phyloP scores from a whole-genome alignment of 2,329 filamentous ascomycete genomes.

The Exophiala sideris region DNA sequence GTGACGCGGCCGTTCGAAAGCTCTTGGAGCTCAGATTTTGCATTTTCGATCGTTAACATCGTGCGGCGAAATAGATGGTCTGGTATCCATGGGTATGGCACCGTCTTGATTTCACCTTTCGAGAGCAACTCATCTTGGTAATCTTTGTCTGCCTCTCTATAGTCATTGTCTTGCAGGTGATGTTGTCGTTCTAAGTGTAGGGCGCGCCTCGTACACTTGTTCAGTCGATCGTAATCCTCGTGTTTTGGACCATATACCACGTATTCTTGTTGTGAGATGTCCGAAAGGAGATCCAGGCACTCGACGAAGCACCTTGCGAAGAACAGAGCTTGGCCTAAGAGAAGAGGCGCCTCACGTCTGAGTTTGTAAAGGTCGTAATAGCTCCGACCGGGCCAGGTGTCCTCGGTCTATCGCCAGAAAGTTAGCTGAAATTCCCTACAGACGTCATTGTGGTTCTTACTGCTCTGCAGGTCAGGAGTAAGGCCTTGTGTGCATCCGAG shows the following conservation, averaged over 20 bases:
- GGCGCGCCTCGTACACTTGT: neutral
- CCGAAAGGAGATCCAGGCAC: neutral
- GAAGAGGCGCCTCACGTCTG: neutral
- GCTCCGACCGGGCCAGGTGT: neutral
- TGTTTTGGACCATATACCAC: neutral
- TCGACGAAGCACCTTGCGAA: conserved; percentile 17
- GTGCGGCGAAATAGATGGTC: neutral
- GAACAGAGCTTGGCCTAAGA: neutral
- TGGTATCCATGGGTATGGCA: neutral
- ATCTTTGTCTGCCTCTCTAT: neutral
- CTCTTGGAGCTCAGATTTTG: neutral
- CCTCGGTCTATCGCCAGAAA: neutral
- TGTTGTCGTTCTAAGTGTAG: neutral
- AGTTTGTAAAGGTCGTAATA: neutral
- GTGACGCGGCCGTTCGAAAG: neutral
- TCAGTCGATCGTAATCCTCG: neutral
- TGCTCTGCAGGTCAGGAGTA: neutral
- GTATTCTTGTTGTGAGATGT: neutral
- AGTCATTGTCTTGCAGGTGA: neutral
- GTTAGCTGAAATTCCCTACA: neutral
- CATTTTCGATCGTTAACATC: neutral
- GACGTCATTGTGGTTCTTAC: neutral
- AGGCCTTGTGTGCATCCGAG: neutral
- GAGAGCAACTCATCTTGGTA: neutral
- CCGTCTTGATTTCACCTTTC: neutral